phyloP scores from a whole-genome alignment of 805 yeast genomes.

The Metschnikowia peoriensis region DNA sequence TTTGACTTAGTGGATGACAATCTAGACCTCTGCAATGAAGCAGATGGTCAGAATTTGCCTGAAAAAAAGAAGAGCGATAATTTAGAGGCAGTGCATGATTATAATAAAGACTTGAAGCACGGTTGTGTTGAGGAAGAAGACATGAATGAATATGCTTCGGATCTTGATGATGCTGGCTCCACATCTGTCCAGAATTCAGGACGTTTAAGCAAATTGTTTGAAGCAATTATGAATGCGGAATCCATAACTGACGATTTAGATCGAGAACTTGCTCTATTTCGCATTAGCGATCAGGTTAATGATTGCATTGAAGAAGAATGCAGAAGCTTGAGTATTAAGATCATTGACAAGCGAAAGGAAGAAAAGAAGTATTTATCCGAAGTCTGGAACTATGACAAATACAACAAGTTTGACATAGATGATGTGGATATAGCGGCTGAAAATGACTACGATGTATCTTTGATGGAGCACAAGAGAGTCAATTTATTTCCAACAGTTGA shows the following conservation, averaged over 20 bases:
- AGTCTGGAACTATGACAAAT: slow-evolving; percentile 42
- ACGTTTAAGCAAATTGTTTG: slow-evolving; percentile 30
- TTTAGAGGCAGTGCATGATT: slow-evolving; percentile 27
- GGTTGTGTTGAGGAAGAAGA: slow-evolving; percentile 21
- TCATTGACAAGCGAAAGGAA: slow-evolving; percentile 33
- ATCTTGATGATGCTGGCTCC: slow-evolving; percentile 11
- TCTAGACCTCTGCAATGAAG: slow-evolving; percentile 28
- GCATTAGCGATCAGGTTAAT: slow-evolving; percentile 33
- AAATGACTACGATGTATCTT: slow-evolving; percentile 37
- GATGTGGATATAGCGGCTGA: slow-evolving; percentile 19
- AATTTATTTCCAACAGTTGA: slow-evolving; percentile 91
- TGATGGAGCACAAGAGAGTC: slow-evolving; percentile 46
- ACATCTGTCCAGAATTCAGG: slow-evolving; percentile 12
- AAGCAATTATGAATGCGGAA: slow-evolving; percentile 35
- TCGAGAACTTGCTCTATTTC: slow-evolving; percentile 32
- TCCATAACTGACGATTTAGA: slow-evolving; percentile 32
- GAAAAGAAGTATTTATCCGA: slow-evolving; percentile 29
- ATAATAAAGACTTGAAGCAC: slow-evolving; percentile 16
- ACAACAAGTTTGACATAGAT: slow-evolving; percentile 41
- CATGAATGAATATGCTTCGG: slow-evolving; percentile 22
- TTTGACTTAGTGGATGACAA: slow-evolving; percentile 35
- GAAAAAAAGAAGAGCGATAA: slow-evolving; percentile 21
- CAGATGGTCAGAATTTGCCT: slow-evolving; percentile 22
- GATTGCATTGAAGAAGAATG: slow-evolving; percentile 32
- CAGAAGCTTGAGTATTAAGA: slow-evolving; percentile 28